Base-by-base conservation (phyloP, 129 eudicot genomes). In the Pulicaria dysenterica region DNA sequence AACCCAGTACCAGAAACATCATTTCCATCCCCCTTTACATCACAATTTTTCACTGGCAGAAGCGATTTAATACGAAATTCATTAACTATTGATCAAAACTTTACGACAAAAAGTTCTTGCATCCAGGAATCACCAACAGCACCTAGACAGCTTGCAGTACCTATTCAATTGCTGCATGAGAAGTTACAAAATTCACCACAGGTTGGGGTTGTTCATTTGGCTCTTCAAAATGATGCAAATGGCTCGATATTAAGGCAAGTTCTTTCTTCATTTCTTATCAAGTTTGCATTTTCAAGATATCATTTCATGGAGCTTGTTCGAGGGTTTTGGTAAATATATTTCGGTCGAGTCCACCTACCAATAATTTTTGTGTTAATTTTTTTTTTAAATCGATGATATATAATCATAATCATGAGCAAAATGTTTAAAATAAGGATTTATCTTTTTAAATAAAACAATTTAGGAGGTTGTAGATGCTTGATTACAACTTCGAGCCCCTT, bases 171-270 rank as follows among this genome's bases (percentile, higher is more conserved):
- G 65, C 75, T 92, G 79, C 83, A 85, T 59, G 90, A 85, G 64
- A 89, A 80, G 72, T 76, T 92, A 65, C 86, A 83, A 81, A 87
- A 79, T 76, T 80, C 85, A 48, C 90, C 96, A 10, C 90, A 87
- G 73, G 89, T 89, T 82, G 98, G 98, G 77, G 79, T 92, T 49
- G 75, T 87, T 15, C 98, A 92, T 76, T 77, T 92, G 77, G 91
- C 92, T 58, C 89, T 92, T 78, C 90, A 92, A 60, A 92, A 90
- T 56, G 96, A 92, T 74, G 75, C 90, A 47, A 72, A 45, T 74
- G 98, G 98, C 40, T 84, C 92, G 4, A 82, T 92, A 74, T 67
- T 92, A 56, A 83, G 98, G 98, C 85, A 19, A 40, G 5, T 51
- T 58, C 44, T 77, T 68, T 62, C 51, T 80, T 72, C 39, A 49